Percentiles rank a stretch among this genome's conserved stretches.
phyloP scores from a whole-genome alignment of 2,329 filamentous ascomycete genomes.

The Mycocentrospora acerina region DNA sequence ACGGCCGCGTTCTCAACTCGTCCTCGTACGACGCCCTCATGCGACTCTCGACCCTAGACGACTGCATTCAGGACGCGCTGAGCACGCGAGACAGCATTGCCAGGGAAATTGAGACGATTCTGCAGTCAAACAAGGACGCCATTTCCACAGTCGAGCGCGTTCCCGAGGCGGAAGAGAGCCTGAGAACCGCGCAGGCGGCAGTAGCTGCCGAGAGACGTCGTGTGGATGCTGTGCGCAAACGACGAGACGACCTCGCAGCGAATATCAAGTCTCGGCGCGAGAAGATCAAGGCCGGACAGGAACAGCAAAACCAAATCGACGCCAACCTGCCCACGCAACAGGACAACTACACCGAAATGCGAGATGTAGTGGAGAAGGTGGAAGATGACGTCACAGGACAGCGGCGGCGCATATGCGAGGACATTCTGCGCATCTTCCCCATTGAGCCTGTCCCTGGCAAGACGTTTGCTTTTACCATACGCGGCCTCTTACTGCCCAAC shows the following conservation, averaged over 20 bases:
- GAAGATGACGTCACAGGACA: slow-evolving; percentile 77
- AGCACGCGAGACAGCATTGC: slow-evolving; percentile 73
- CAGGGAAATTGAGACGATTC: slow-evolving; percentile 68
- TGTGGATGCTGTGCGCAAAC: slow-evolving; percentile 62
- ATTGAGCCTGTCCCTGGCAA: slow-evolving; percentile 67
- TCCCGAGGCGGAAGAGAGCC: slow-evolving; percentile 47
- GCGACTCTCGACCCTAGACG: slow-evolving; percentile 83
- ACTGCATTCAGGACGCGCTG: slow-evolving; percentile 86
- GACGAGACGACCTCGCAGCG: slow-evolving; percentile 66
- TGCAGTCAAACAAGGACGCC: slow-evolving; percentile 42
- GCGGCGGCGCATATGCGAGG: slow-evolving; percentile 82
- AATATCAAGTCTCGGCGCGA: slow-evolving; percentile 66
- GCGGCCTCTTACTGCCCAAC: slow-evolving; percentile 76
- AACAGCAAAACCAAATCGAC: slow-evolving; percentile 59
- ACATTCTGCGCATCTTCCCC: slow-evolving; percentile 75
- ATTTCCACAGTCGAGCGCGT: slow-evolving; percentile 40
- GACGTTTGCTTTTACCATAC: slow-evolving; percentile 81
- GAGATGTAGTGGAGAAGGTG: slow-evolving; percentile 57
- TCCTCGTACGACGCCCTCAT: slow-evolving; percentile 88
- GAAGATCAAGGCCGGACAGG: slow-evolving; percentile 66
- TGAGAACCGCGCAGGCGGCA: slow-evolving; percentile 51
- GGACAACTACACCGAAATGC: slow-evolving; percentile 51
- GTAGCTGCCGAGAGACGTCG: slow-evolving; percentile 66
- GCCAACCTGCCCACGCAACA: slow-evolving; percentile 61
- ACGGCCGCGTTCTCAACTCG: slow-evolving; percentile 58